Base-by-base conservation (phyloP, 106 monocot genomes). In the Dendrobium huoshanense region DNA sequence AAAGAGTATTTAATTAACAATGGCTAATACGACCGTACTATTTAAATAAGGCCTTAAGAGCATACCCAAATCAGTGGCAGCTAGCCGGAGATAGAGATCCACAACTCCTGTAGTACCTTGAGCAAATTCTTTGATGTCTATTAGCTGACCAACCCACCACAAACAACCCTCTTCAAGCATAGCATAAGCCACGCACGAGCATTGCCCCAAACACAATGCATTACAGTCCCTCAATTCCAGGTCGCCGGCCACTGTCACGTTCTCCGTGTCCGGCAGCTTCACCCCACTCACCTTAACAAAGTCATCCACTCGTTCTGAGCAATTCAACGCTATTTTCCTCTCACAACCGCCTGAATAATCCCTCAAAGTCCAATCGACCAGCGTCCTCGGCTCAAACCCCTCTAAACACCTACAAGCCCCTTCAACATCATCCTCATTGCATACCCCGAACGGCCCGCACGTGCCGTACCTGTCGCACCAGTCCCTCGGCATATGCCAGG, bases 321-420 rank as follows among this genome's bases (percentile, higher is more conserved):
- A 82, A 0, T 6, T 9, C 41, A 82, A 40, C 7, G 15, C 8
- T 17, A n/a, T 67, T n/a, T 31, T 77, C 67, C 82, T 55, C 33
- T 25, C 2, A 13, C 82, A 82, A 0, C 82, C 82, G 29, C 41
- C 64, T 1, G 47, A 48, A 18, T 48, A 27, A 48, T 51, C 77
- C 47, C 77, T 68, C 37, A 77, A 8, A 2, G 27, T 8, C 77
- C 77, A 77, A 10, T 49, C 75, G 49, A 31, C 1, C 48, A 68
- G 25, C 2, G n/a, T 31, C 47, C 24, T 77, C 27, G 90, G 90
- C 75, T 51, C 33, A 42, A 90, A 90, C 9, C 90, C 90, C 4
- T 44, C 70, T 51, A 83, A 41, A 49, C 90, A 90, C 51, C 55
- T 70, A 72, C 87, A 90, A 0, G 85, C 73, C 2, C 29, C 42